Evolutionary conservation across 345 rosid species (phyloP).

Genomic region (Atalantia buxifolia): DNA sequence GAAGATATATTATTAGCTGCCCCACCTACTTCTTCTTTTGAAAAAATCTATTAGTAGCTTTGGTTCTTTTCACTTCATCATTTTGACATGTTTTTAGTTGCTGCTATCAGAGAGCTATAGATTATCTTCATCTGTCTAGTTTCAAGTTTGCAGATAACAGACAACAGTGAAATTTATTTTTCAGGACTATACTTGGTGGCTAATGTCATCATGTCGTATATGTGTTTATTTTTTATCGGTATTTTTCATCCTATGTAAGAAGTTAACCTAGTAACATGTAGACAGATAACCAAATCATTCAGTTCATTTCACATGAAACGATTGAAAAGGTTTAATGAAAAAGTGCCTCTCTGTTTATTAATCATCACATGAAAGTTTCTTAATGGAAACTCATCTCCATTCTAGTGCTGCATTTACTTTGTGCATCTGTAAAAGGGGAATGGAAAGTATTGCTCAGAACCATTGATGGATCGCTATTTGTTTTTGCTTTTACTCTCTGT

Average conservation of each 20-base stretch:
- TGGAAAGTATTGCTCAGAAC: neutral
- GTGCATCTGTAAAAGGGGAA: neutral
- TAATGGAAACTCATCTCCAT: neutral
- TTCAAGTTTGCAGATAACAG: neutral
- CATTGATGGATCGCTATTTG: neutral
- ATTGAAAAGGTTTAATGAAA: neutral
- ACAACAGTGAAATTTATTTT: neutral
- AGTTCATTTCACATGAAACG: neutral
- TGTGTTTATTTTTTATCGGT: no score
- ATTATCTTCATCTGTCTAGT: neutral
- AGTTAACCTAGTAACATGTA: neutral
- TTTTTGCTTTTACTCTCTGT: no score
- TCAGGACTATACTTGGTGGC: neutral
- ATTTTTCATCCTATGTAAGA: no score
- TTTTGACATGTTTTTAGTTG: neutral
- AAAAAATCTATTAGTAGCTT: neutral
- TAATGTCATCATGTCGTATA: neutral
- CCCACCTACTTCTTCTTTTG: no score
- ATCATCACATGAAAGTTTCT: neutral
- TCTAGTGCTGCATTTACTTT: neutral
- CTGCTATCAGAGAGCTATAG: neutral
- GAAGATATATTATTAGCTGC: neutral
- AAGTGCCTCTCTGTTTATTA: neutral
- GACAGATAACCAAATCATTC: neutral
- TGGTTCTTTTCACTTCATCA: neutral